A percentile compares a stretch with the other conserved stretches of the same genome.
Conservation (phyloP, 805 yeast genomes). For the Metschnikowia picachoensis region DNA sequence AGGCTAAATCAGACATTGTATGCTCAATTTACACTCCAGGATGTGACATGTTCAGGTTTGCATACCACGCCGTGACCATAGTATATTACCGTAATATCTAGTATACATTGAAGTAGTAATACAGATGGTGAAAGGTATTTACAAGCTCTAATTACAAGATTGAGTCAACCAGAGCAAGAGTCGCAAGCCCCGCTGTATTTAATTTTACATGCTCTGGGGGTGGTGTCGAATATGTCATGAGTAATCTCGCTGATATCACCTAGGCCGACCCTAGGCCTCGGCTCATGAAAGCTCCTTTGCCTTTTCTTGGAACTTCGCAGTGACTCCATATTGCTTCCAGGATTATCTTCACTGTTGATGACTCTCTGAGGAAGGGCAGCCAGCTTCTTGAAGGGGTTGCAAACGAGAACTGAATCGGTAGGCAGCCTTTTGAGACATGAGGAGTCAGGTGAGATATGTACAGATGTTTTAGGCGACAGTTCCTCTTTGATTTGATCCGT, state of each 20-base stretch:
- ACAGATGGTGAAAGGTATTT: background rate
- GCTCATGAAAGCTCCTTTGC: too few relatives aligned
- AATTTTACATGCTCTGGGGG: constrained; percentile 32
- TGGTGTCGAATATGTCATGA: constrained; percentile 32
- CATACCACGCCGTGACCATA: too few relatives aligned
- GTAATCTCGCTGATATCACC: background rate
- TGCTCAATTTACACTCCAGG: too few relatives aligned
- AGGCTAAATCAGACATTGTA: too few relatives aligned
- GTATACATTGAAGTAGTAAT: background rate
- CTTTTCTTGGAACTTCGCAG: background rate
- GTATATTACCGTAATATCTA: too few relatives aligned
- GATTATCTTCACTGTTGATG: too few relatives aligned
- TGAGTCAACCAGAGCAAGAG: constrained; percentile 21
- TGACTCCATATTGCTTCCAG: background rate
- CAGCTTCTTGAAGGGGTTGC: too few relatives aligned
- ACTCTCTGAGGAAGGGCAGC: background rate
- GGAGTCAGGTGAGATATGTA: background rate
- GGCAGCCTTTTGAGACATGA: background rate
- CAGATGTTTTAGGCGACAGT: background rate
- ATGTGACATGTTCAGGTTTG: too few relatives aligned
- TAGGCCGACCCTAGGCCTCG: background rate
- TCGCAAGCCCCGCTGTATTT: constrained; percentile 22
- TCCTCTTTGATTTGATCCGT: background rate
- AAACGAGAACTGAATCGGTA: background rate
- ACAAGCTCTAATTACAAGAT: constrained; percentile 9